Base-by-base conservation (phyloP, 805 yeast genomes). In the Monosporozyma yasuniensis region DNA sequence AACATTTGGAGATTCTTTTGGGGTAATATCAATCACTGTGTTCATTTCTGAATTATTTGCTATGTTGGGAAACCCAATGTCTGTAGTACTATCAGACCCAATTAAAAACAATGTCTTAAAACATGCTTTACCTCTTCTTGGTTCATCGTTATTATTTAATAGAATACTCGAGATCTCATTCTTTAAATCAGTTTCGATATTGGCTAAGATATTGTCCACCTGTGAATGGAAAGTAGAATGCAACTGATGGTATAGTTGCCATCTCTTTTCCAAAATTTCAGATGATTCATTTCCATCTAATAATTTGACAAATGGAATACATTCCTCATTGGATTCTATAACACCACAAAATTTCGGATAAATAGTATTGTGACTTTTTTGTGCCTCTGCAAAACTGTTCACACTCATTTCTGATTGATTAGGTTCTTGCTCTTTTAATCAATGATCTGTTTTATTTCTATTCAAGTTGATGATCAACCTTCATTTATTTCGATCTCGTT, bases 61-160 rank as follows among this genome's bases (percentile, higher is more conserved):
- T 21, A 48, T 51, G 9, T 61, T 56, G 9, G 70, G 60, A 34
- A 68, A 50, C 28, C 71, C 66, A 22, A 72, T 61, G 47, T 68
- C 72, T 27, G 73, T 71, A 1, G 75, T 62, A 21, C 72, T 65
- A 52, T 73, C 74, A 3, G 77, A 66, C 2, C 77, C 78, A 41
- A 75, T 57, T 47, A 75, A 54, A 46, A 75, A 59, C 10, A 70
- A 68, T 5, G 74, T 64, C 23, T 62, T 67, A 42, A 74, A 61
- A 39, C 55, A 54, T 9, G 49, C 43, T 18, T 32, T 48, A 14
- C 44, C 11, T 14, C 19, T 35, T 10, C 21, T 42, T 23, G 19
- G 8, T 8, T 54, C 54, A 21, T 48, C 42, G 9, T 38, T 46
- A 19, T 41, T 39, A 16, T 27, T 38, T 30, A 60, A 59, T 21